phyloP scores from a whole-genome alignment of 2,329 filamentous ascomycete species.

The Thermochaetoides dissita region DNA sequence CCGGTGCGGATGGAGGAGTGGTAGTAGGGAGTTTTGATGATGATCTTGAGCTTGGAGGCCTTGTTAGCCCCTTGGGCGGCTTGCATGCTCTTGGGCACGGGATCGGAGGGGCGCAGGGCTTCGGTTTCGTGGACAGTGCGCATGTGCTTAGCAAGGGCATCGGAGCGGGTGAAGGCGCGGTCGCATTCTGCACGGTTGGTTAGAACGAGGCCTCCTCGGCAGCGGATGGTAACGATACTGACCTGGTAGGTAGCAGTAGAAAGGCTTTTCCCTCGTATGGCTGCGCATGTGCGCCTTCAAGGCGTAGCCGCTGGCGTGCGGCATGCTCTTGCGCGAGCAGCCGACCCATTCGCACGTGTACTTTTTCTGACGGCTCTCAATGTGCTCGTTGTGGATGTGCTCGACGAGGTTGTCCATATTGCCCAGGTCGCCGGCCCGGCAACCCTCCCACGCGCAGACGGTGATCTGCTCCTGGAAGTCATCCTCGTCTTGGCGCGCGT shows the following conservation, averaged over 20 bases:
- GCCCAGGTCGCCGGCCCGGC: slow-evolving; percentile 52
- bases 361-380: slow-evolving; percentile 84
- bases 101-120: slow-evolving; percentile 66
- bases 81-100: slow-evolving; percentile 57
- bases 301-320: slow-evolving; percentile 90
- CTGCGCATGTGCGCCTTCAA: slow-evolving; percentile 95
- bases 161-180: slow-evolving; percentile 86
- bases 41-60: slow-evolving; percentile 45
- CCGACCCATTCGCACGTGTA: slow-evolving; percentile 98
- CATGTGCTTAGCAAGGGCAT: slow-evolving; percentile 96
- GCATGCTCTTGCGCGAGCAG: slow-evolving; percentile 73
- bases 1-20: slow-evolving; percentile 22
- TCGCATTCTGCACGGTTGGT: slow-evolving; percentile 62
- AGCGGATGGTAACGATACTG: slow-evolving; percentile 18
- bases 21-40: slow-evolving; percentile 47
- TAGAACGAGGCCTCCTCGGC: slow-evolving; percentile 8
- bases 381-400: slow-evolving; percentile 85
- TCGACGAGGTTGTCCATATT: slow-evolving; percentile 74
- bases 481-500: slow-evolving; percentile 57
- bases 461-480: slow-evolving; percentile 67
- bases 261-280: slow-evolving; percentile 95
- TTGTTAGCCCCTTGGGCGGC: slow-evolving; percentile 26
- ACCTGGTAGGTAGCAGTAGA: slow-evolving; percentile 93
- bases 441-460: slow-evolving; percentile 65
- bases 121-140: slow-evolving; percentile 97